Percentiles rank a stretch among this genome's conserved stretches.
Conservation (phyloP, 1,139 yeast species). For the Lodderomyces oxycetoniae region DNA sequence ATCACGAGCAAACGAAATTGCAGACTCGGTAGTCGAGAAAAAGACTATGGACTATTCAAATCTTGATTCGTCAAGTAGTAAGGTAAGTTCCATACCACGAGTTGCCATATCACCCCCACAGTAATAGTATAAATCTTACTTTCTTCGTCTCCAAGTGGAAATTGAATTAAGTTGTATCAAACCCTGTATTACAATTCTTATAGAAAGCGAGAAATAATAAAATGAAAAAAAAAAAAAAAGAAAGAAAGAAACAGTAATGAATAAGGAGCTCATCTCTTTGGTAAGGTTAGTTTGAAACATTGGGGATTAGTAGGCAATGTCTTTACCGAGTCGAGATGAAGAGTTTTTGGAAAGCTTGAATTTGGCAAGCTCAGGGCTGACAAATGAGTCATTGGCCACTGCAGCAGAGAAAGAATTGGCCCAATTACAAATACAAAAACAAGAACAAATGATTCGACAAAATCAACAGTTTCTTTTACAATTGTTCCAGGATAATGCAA, state of each 20-base stretch:
- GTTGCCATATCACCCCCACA: slow-evolving; percentile 11
- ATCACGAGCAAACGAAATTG: slow-evolving; percentile 1
- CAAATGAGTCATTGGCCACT: slow-evolving; percentile 12
- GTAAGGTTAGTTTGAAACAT: too few species aligned
- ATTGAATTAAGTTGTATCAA: too few species aligned
- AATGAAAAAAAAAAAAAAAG: too few species aligned
- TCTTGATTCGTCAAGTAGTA: slow-evolving; percentile 4
- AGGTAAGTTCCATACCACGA: slow-evolving; percentile 6
- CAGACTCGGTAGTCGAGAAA: slow-evolving; percentile 3
- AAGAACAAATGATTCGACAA: slow-evolving; percentile 34
- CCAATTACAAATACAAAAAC: slow-evolving; percentile 27
- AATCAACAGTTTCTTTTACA: slow-evolving; percentile 37
- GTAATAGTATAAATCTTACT: too few species aligned
- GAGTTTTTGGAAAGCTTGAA: slow-evolving; percentile 16
- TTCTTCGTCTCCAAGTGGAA: too few species aligned
- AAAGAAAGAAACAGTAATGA: too few species aligned
- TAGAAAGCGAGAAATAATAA: too few species aligned
- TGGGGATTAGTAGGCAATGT: too few species aligned
- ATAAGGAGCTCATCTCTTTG: too few species aligned
- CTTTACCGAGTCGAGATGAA: slow-evolving; percentile 15
- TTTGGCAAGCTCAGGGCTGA: slow-evolving; percentile 3
- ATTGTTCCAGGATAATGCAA: slow-evolving; percentile 37
- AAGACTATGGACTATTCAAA: neutral
- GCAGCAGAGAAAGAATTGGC: slow-evolving; percentile 30
- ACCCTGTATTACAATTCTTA: neutral